Conservation (phyloP, 371 early-diverging fungal genomes). For the Lichtheimia ornata region DNA sequence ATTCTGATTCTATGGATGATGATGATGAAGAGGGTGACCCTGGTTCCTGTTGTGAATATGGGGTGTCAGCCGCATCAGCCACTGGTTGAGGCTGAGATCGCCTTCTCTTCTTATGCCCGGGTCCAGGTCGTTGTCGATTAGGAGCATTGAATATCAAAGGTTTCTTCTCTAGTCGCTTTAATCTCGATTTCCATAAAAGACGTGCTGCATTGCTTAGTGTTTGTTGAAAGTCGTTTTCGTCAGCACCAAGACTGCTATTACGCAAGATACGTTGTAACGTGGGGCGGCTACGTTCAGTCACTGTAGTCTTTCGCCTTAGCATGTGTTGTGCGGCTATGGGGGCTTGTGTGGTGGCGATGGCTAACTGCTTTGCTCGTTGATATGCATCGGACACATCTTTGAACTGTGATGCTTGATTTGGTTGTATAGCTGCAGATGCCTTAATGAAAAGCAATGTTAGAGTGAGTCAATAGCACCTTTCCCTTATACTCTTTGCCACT, state of each 20-base stretch:
- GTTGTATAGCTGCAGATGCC: too few relatives aligned
- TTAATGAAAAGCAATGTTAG: too few relatives aligned
- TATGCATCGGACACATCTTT: slow-evolving; percentile 4
- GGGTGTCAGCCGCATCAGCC: too few relatives aligned
- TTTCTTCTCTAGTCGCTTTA: not conserved
- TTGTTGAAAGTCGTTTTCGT: slow-evolving; percentile 6
- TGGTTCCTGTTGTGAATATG: too few relatives aligned
- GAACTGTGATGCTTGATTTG: not conserved
- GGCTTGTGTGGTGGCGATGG: slow-evolving; percentile 3
- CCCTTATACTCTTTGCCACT: too few relatives aligned
- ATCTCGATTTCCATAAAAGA: slow-evolving; percentile 1
- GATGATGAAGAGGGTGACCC: not conserved
- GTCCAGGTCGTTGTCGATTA: not conserved
- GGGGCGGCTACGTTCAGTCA: not conserved
- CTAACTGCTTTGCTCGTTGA: slow-evolving; percentile 3
- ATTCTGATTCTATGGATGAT: not conserved
- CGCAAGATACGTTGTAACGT: not conserved
- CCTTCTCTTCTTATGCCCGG: too few relatives aligned
- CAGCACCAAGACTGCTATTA: slow-evolving; percentile 2
- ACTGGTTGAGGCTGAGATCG: too few relatives aligned
- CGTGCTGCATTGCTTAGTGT: slow-evolving; percentile 2
- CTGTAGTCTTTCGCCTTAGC: not conserved
- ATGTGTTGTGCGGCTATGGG: slow-evolving; percentile 1
- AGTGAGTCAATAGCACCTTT: too few relatives aligned
- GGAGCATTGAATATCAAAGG: not conserved